phyloP scores from a whole-genome alignment of 805 yeast species.

The Wickerhamomyces rabaulensis region DNA sequence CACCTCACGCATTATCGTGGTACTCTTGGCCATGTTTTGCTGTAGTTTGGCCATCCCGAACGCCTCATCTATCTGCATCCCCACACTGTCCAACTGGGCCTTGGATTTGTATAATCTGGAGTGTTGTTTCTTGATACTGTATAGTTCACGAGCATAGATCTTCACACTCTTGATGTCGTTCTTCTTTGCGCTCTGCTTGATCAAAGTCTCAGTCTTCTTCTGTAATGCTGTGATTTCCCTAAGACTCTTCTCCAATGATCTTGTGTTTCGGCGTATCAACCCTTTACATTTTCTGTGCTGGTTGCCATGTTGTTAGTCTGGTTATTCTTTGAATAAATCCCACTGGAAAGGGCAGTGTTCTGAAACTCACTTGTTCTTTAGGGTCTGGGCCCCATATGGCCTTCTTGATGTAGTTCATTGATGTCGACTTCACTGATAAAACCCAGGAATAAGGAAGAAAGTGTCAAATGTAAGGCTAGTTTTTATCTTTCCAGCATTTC shows the following conservation, averaged over 20 bases:
- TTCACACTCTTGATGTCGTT: constrained; percentile 72
- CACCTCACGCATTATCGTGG: constrained; percentile 85
- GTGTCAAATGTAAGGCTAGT: background rate
- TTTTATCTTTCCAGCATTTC: background rate
- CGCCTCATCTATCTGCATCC: constrained; percentile 87
- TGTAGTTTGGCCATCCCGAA: constrained; percentile 81
- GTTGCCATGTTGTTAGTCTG: background rate
- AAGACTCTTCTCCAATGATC: constrained; percentile 68
- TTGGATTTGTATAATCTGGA: constrained; percentile 70
- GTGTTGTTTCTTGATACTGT: constrained; percentile 67
- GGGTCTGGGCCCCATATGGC: constrained; percentile 98
- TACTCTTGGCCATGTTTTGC: constrained; percentile 71
- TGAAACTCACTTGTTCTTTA: constrained; percentile 61
- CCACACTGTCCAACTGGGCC: constrained; percentile 81
- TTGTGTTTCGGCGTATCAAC: constrained; percentile 74
- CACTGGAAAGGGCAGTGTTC: background rate
- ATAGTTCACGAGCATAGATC: constrained; percentile 77
- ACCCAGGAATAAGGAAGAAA: background rate
- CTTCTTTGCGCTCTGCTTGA: constrained; percentile 69
- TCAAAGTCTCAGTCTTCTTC: constrained; percentile 71
- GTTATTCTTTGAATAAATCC: too few species aligned
- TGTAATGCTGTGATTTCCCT: constrained; percentile 61
- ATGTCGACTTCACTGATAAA: background rate
- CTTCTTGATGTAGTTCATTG: constrained; percentile 79
- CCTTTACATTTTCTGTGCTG: constrained; percentile 64